Evolutionary conservation across 1,284 basidiomycete species (phyloP).

Genomic region (Puccinia triticina): DNA sequence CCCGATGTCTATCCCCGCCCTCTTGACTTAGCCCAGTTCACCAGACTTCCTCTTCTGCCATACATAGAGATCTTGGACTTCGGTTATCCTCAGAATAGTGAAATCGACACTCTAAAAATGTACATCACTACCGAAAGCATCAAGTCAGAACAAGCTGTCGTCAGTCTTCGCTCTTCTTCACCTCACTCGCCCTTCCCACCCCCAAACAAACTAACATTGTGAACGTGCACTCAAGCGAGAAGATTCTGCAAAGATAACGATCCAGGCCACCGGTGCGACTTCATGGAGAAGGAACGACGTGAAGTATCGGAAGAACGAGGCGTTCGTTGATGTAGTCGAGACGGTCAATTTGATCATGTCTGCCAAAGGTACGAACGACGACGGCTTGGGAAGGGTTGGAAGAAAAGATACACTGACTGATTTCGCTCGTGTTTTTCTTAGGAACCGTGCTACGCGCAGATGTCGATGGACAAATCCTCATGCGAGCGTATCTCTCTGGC

Average conservation of each 20-base stretch:
- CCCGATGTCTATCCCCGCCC: not conserved
- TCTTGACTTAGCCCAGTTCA: not conserved
- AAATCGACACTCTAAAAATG: conserved; percentile 94
- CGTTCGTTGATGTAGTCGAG: conserved; percentile 96
- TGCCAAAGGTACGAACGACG: conserved; percentile 72
- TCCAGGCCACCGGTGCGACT: conserved; percentile 90
- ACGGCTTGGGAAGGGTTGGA: not conserved
- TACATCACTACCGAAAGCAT: conserved; percentile 98
- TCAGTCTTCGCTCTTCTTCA: conserved; percentile 62
- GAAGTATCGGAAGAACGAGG: conserved; percentile 97
- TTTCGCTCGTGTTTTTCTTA: conserved; percentile 58
- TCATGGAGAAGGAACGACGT: conserved; percentile 92
- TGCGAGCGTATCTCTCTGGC: conserved; percentile 95
- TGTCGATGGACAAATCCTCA: conserved; percentile 95
- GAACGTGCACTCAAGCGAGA: conserved; percentile 67
- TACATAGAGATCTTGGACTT: conserved; percentile 91
- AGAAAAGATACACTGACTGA: not conserved
- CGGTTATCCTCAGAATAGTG: conserved; percentile 99
- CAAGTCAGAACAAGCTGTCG: conserved; percentile 76
- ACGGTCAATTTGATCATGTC: conserved; percentile 95
- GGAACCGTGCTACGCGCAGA: conserved; percentile 92
- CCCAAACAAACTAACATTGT: not conserved
- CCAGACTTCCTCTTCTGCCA: not conserved
- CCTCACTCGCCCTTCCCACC: conserved; percentile 17
- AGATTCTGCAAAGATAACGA: conserved; percentile 93